A percentile compares a stretch with the other conserved stretches of the same genome.
Evolutionary conservation across 129 eudicot species (phyloP).

Genomic region (Arctium lappa): DNA sequence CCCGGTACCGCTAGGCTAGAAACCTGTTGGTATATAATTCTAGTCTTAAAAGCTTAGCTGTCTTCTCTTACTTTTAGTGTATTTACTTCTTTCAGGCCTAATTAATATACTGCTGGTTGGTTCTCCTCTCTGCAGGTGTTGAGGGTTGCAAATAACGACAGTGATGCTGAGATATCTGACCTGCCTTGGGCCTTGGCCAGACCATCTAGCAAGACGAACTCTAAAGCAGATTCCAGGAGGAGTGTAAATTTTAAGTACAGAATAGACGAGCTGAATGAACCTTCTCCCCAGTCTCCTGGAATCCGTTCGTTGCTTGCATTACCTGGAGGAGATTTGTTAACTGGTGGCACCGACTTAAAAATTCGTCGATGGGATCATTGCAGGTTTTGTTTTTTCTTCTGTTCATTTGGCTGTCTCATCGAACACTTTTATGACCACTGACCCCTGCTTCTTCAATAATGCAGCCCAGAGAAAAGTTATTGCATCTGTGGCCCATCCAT

Average conservation of each 20-base stretch:
- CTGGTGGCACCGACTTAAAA: conserved; percentile 96
- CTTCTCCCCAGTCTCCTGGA: conserved; percentile 79
- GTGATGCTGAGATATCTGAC: conserved; percentile 63
- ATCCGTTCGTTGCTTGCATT: conserved; percentile 87
- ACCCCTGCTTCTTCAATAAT: conserved; percentile 19
- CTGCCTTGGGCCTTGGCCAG: conserved; percentile 82
- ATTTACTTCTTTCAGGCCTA: neutral
- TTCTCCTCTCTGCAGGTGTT: conserved; percentile 49
- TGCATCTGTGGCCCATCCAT: conserved; percentile 91
- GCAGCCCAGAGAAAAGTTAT: conserved; percentile 93
- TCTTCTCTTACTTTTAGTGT: neutral
- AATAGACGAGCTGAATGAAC: conserved; percentile 82
- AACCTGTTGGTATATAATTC: neutral
- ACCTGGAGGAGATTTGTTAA: conserved; percentile 95
- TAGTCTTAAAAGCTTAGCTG: neutral
- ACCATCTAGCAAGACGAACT: conserved; percentile 58
- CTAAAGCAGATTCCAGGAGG: conserved; percentile 66
- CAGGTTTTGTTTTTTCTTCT: conserved; percentile 43
- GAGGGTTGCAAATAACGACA: conserved; percentile 60
- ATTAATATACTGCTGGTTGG: neutral
- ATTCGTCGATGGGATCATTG: conserved; percentile 97
- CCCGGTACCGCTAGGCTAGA: too few relatives aligned
- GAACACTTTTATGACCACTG: conserved; percentile 9
- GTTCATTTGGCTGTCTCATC: neutral
- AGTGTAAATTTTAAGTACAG: conserved; percentile 66